Conservation (phyloP, 2,329 filamentous ascomycete species). For the Pseudocercospora vitis region DNA sequence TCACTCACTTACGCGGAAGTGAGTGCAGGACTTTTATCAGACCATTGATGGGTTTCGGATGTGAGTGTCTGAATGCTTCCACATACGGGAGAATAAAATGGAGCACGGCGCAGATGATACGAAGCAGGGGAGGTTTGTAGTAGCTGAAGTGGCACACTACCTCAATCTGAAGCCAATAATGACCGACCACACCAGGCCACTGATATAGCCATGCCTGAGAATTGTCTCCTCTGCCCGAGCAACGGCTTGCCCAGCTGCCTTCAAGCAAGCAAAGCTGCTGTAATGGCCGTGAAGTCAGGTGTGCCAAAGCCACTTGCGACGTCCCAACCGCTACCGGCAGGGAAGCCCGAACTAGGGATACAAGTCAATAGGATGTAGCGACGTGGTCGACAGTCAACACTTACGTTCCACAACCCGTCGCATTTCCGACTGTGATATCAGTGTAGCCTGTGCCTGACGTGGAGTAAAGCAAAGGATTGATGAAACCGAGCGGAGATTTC, state of each 20-base stretch:
- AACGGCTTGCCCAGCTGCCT: background rate
- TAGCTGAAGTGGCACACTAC: too few species aligned
- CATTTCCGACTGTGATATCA: conserved; percentile 47
- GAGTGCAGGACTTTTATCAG: background rate
- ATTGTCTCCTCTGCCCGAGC: background rate
- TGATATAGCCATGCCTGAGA: background rate
- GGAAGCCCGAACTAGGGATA: conserved; percentile 22
- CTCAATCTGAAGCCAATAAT: background rate
- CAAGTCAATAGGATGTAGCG: background rate
- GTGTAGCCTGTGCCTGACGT: conserved; percentile 50
- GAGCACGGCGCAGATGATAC: too few species aligned
- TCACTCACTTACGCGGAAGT: background rate
- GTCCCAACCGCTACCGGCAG: conserved; percentile 30
- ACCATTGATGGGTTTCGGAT: background rate
- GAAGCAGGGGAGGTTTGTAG: too few species aligned
- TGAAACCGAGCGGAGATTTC: conserved; percentile 55
- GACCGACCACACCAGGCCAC: background rate
- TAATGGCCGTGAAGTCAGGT: conserved; percentile 28
- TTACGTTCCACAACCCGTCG: conserved; percentile 39
- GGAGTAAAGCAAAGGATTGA: conserved; percentile 62
- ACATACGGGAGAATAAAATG: background rate
- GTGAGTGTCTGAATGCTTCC: conserved; percentile 8
- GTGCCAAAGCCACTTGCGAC: conserved; percentile 32
- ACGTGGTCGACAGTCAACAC: background rate
- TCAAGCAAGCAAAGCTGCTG: conserved; percentile 15